A percentile compares a stretch with the other conserved stretches of the same genome.
phyloP scores from a whole-genome alignment of 2,329 filamentous ascomycete genomes.

The Passalora sequoiae region DNA sequence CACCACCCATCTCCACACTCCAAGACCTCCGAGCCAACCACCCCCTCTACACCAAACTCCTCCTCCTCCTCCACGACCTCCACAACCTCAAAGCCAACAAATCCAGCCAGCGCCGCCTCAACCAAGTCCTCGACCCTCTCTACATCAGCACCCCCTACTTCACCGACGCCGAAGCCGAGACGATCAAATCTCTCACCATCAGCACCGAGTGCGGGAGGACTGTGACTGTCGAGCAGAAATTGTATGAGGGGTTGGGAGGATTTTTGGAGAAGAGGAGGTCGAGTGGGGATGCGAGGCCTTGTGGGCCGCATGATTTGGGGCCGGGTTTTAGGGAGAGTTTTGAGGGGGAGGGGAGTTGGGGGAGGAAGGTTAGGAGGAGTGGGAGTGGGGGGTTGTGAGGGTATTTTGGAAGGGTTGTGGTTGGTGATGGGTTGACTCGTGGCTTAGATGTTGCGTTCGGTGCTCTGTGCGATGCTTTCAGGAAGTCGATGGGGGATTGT shows the following conservation, averaged over 20 bases:
- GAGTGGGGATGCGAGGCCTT: constrained; percentile 16
- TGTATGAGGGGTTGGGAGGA: constrained; percentile 5
- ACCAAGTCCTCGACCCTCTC: constrained; percentile 4
- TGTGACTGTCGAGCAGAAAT: constrained; percentile 11
- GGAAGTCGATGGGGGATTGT: too few species aligned
- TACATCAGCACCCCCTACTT: constrained; percentile 16
- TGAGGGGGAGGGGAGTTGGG: too few species aligned
- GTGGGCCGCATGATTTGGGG: constrained; percentile 21
- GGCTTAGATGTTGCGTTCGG: too few species aligned
- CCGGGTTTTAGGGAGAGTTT: too few species aligned
- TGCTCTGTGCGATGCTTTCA: too few species aligned
- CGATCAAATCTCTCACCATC: constrained; percentile 3
- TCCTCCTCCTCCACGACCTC: constrained; percentile 5
- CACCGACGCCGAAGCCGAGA: constrained; percentile 6
- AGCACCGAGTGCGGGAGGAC: neutral
- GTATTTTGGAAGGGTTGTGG: too few species aligned
- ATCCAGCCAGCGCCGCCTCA: constrained; percentile 2
- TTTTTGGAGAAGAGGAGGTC: constrained; percentile 19
- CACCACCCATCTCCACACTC: too few species aligned
- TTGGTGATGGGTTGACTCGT: too few species aligned
- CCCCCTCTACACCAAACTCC: neutral
- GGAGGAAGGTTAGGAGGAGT: too few species aligned
- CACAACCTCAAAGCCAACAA: neutral
- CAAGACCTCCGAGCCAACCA: neutral
- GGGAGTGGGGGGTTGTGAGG: too few species aligned